A percentile compares a stretch with the other conserved stretches of the same genome.
Evolutionary conservation across 257 asterid species (phyloP).

Genomic region (Solanum pennellii): DNA sequence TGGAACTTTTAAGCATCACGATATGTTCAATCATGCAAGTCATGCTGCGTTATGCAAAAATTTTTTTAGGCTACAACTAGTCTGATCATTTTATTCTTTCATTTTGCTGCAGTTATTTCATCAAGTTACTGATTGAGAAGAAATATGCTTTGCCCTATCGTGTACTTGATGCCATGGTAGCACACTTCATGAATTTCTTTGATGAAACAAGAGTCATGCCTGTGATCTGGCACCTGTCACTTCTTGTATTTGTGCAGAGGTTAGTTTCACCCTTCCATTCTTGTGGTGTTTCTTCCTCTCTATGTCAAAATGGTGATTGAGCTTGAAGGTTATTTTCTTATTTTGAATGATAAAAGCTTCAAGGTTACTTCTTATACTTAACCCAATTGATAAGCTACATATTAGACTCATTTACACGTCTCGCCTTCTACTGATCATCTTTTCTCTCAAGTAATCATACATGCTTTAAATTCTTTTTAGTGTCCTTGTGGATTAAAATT

Average conservation of each 20-base stretch:
- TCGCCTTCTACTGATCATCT: neutral
- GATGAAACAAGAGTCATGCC: constrained; percentile 85
- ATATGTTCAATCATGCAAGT: neutral
- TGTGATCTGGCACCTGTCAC: constrained; percentile 97
- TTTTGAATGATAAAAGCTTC: neutral
- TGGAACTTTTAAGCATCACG: neutral
- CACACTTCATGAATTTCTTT: constrained; percentile 73
- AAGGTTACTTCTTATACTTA: neutral
- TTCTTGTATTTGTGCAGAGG: constrained; percentile 94
- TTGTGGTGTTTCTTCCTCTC: neutral
- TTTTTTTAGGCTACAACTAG: neutral
- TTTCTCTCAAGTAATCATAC: neutral
- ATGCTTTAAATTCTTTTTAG: neutral
- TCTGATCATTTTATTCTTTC: neutral
- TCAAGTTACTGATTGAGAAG: constrained; percentile 75
- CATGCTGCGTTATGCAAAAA: neutral
- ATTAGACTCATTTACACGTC: neutral
- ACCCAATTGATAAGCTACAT: neutral
- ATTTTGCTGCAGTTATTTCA: constrained; percentile 62
- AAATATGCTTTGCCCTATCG: constrained; percentile 96
- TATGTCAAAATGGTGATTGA: neutral
- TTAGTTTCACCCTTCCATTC: constrained; percentile 9
- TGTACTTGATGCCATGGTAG: constrained; percentile 86
- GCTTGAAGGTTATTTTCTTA: neutral
- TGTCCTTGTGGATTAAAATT: neutral